These are phyloP conservation scores for Fagus crenata DNA, from an alignment of 306 rosid genomes.

Conservation along the genomic window DNA sequence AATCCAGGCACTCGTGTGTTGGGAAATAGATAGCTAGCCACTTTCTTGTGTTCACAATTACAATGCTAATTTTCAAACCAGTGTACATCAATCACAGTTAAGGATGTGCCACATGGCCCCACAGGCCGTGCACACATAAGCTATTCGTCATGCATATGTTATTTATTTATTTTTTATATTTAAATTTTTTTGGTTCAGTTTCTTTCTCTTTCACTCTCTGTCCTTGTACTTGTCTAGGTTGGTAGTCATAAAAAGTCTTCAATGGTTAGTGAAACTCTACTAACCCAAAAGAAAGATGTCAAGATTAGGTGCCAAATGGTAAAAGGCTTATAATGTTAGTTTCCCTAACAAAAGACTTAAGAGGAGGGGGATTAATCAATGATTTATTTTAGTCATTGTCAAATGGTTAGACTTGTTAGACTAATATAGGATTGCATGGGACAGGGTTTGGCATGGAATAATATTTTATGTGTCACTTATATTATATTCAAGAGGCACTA, in stretches of 20 bases:
- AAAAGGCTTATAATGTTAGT: slow-evolving; percentile 60
- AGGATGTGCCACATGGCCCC: slow-evolving; percentile 14
- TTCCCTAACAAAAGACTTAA: slow-evolving; percentile 65
- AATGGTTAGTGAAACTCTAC: slow-evolving; percentile 63
- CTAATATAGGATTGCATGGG: slow-evolving; percentile 45
- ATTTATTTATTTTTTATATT: background rate
- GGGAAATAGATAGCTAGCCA: slow-evolving; percentile 4
- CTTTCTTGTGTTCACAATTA: slow-evolving; percentile 28
- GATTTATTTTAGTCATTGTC: slow-evolving; percentile 43
- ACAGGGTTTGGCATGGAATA: slow-evolving; percentile 24
- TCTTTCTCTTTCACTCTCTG: slow-evolving; percentile 5
- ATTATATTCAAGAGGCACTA: slow-evolving; percentile 31
- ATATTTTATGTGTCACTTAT: background rate
- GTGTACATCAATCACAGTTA: background rate
- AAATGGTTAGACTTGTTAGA: slow-evolving; percentile 38
- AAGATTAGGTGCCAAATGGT: slow-evolving; percentile 60
- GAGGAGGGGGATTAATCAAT: background rate
- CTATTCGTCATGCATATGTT: slow-evolving; percentile 57
- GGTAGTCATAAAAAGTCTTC: slow-evolving; percentile 58
- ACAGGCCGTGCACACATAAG: slow-evolving; percentile 24
- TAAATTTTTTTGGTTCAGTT: background rate
- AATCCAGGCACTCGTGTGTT: slow-evolving; percentile 33
- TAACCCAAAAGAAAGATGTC: slow-evolving; percentile 57
- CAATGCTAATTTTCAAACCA: slow-evolving; percentile 9
- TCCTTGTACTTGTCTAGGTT: slow-evolving; percentile 37